A percentile compares a stretch with the other conserved stretches of the same genome.
phyloP scores from a whole-genome alignment of 78 protist genomes.

The Pelomyxa schiedti region DNA sequence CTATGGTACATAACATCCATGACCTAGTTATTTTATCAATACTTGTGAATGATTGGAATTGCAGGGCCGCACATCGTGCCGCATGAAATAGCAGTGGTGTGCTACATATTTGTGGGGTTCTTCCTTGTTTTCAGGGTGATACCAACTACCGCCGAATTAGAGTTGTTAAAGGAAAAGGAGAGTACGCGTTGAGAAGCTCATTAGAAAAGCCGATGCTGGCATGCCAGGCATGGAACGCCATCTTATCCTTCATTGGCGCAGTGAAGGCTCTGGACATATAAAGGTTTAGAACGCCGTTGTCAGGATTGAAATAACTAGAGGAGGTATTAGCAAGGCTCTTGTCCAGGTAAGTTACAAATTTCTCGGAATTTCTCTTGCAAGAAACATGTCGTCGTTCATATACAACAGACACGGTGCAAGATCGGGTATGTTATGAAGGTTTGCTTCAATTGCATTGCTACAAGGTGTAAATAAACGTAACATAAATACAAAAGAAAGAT shows the following conservation, averaged over 20 bases:
- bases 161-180: no score
- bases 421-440: slow-evolving; percentile 76
- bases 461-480: no score
- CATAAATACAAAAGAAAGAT: no score
- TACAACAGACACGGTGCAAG: slow-evolving; percentile 62
- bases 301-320: no score
- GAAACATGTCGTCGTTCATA: slow-evolving; percentile 68
- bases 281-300: neutral
- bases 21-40: no score
- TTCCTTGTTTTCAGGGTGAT: no score
- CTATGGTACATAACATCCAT: neutral
- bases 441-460: slow-evolving; percentile 73
- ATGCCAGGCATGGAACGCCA: neutral
- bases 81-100: neutral
- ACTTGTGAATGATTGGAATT: no score
- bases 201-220: neutral
- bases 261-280: neutral
- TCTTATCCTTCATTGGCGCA: neutral
- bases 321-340: no score
- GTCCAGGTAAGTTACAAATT: no score
- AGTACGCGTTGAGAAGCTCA: neutral
- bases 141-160: neutral
- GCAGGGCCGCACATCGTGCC: neutral
- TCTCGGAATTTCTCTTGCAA: neutral
- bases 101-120: neutral